A percentile compares a stretch with the other conserved stretches of the same genome.
phyloP scores from a whole-genome alignment of 768 basidiomycete genomes.

The Lepiota venenata region DNA sequence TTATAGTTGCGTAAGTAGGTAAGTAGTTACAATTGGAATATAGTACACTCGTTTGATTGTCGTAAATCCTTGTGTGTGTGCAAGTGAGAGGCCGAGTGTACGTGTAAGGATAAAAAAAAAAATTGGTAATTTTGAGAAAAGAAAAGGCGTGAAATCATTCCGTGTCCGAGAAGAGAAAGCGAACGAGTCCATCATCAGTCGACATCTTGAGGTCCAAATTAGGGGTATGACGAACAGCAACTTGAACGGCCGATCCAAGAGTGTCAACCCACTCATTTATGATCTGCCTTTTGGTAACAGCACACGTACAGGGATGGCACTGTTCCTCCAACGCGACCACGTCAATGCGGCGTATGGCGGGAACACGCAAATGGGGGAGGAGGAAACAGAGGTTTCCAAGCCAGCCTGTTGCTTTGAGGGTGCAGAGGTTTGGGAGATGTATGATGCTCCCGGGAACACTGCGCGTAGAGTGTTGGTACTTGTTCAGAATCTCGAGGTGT shows the following conservation, averaged over 20 bases:
- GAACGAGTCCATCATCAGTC: neutral
- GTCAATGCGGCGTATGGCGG: neutral
- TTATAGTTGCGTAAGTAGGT: conserved; percentile 4
- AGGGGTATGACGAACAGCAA: neutral
- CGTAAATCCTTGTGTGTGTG: neutral
- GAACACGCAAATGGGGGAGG: neutral
- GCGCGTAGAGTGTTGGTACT: conserved; percentile 2
- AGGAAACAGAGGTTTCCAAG: conserved; percentile 6
- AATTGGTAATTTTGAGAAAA: neutral
- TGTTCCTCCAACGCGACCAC: conserved; percentile 4
- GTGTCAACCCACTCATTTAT: conserved; percentile 3
- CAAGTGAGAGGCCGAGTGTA: neutral
- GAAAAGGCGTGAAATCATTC: neutral
- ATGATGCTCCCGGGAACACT: neutral
- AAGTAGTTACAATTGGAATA: conserved; percentile 2
- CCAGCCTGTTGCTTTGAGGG: conserved; percentile 5
- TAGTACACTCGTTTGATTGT: conserved; percentile 6
- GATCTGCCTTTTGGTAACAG: neutral
- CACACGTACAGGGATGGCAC: conserved; percentile 8
- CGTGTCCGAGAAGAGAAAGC: conserved; percentile 2
- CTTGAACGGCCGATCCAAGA: neutral
- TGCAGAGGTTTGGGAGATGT: neutral
- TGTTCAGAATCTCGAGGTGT: conserved; percentile 8
- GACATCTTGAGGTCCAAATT: neutral
- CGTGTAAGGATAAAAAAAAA: neutral